Evolutionary conservation across 2,329 filamentous ascomycete genomes (phyloP).

Genomic region (Fusarium phyllophilum): DNA sequence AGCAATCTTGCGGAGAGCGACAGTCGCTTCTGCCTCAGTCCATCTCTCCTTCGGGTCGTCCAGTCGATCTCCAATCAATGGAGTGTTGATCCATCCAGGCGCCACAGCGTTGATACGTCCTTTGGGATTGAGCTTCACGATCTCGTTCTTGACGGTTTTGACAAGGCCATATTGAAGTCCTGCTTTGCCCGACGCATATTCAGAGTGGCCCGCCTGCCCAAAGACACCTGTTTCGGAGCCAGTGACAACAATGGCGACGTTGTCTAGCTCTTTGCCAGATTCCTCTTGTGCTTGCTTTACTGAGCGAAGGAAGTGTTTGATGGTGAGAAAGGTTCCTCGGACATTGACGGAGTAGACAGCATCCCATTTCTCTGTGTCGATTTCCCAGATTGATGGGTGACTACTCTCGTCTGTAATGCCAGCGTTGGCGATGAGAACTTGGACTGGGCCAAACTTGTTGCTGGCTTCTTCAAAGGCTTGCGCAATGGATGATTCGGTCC

Average conservation of each 20-base stretch:
- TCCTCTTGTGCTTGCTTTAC: fast-evolving
- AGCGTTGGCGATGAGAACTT: background rate
- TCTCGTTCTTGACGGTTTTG: background rate
- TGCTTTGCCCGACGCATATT: background rate
- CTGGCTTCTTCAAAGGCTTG: background rate
- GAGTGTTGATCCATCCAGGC: background rate
- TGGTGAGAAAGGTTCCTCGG: background rate
- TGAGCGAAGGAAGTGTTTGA: background rate
- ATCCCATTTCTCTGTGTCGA: background rate
- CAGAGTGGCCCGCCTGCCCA: background rate
- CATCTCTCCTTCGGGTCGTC: background rate
- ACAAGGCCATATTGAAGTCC: background rate
- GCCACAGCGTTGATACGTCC: background rate
- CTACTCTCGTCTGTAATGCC: background rate
- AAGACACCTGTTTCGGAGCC: background rate
- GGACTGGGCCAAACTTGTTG: background rate
- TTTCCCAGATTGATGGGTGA: background rate
- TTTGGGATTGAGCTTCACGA: background rate
- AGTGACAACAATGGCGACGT: background rate
- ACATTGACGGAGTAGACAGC: background rate
- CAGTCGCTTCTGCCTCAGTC: background rate
- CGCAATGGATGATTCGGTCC: background rate
- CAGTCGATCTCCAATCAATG: background rate
- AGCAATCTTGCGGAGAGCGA: background rate
- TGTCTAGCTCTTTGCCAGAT: fast-evolving